Conservation (phyloP, 805 yeast genomes). For the Lipomyces sp. region DNA sequence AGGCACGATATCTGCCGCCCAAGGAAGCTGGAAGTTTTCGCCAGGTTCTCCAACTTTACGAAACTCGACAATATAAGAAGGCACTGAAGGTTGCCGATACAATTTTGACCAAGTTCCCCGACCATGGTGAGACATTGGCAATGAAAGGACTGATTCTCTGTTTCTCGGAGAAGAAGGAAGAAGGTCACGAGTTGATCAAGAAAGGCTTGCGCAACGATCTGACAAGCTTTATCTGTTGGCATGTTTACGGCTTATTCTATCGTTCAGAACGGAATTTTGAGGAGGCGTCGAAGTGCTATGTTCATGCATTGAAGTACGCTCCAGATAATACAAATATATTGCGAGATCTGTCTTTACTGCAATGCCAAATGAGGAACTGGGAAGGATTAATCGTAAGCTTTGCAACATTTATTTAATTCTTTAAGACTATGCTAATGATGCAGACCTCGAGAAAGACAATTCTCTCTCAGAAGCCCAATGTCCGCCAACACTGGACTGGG, state of each 20-base stretch:
- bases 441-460: conserved; percentile 63
- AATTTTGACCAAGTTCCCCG: conserved; percentile 73
- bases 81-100: conserved; percentile 76
- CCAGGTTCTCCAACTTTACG: conserved; percentile 82
- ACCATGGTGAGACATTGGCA: conserved; percentile 79
- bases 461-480: conserved; percentile 76
- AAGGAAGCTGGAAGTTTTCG: conserved; percentile 80
- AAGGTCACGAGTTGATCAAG: conserved; percentile 64
- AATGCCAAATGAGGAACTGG: conserved; percentile 78
- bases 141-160: conserved; percentile 77
- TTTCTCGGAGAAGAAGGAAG: conserved; percentile 61
- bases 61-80: conserved; percentile 83
- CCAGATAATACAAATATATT: conserved; percentile 77
- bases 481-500: conserved; percentile 88
- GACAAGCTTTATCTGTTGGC: conserved; percentile 74
- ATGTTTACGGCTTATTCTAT: conserved; percentile 83
- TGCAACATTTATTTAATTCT: neutral
- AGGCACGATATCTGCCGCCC: conserved; percentile 44
- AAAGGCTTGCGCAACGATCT: conserved; percentile 66
- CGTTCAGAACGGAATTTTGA: conserved; percentile 68
- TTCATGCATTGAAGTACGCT: conserved; percentile 74
- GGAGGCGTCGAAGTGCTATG: conserved; percentile 79
- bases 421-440: neutral
- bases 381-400: conserved; percentile 54
- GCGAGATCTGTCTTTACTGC: conserved; percentile 80